Percentiles rank a stretch among this genome's conserved stretches.
Evolutionary conservation across 176 grass and related monocot species (phyloP).

Genomic region (Lolium perenne): DNA sequence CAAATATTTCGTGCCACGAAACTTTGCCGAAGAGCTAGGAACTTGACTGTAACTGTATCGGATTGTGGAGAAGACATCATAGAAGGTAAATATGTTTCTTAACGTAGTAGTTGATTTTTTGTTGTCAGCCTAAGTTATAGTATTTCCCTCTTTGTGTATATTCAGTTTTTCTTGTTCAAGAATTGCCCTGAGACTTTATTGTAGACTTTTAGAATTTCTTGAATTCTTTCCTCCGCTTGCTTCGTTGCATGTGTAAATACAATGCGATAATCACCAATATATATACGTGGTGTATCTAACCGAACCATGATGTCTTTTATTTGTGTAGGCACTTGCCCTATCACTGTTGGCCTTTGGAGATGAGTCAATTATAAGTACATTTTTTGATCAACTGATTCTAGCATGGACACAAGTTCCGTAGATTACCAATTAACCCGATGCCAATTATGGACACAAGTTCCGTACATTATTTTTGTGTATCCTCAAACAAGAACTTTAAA

Average conservation of each 20-base stretch:
- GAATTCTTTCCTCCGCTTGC: background rate
- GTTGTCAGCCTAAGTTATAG: background rate
- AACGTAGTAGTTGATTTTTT: background rate
- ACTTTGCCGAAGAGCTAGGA: background rate
- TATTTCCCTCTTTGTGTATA: conserved; percentile 2
- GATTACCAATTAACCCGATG: background rate
- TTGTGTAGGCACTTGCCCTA: conserved; percentile 11
- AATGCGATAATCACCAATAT: background rate
- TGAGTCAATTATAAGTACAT: background rate
- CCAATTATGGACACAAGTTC: background rate
- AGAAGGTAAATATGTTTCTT: background rate
- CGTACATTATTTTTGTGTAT: background rate
- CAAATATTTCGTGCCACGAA: conserved; percentile 1
- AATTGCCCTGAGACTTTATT: background rate
- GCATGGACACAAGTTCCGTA: background rate
- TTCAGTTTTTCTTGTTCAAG: background rate
- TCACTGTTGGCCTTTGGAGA: background rate
- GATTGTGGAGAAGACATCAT: conserved; percentile 4
- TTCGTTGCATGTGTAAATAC: background rate
- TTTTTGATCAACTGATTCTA: background rate
- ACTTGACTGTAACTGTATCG: background rate
- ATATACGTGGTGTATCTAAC: background rate
- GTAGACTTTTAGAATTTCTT: background rate
- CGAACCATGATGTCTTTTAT: background rate
- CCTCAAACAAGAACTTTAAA: background rate